Evolutionary conservation across 345 rosid genomes (phyloP).

Genomic region (Citrus unshiu): DNA sequence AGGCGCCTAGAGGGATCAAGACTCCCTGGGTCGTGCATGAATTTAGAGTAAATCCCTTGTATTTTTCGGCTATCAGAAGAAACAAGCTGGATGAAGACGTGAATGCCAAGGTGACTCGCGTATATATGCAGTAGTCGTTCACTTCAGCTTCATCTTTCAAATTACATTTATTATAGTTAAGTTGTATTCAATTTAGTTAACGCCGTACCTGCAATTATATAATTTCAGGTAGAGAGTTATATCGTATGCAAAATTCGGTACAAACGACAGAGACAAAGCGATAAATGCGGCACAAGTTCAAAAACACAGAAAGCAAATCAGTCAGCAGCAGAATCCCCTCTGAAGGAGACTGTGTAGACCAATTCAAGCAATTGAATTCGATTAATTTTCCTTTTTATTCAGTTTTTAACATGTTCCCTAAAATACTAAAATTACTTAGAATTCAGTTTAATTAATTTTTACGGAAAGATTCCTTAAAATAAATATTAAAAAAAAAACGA

Average conservation of each 20-base stretch:
- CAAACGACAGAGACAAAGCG: not conserved
- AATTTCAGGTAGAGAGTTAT: not conserved
- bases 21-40: not conserved
- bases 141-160: no score
- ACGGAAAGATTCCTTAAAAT: no score
- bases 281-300: not conserved
- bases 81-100: not conserved
- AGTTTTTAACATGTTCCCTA: no score
- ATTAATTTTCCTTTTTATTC: no score
- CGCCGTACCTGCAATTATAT: no score
- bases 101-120: not conserved
- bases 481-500: no score
- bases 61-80: not conserved
- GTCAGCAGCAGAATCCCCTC: not conserved
- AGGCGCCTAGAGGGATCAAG: not conserved
- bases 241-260: not conserved
- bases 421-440: no score
- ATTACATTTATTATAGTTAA: no score
- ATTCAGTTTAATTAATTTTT: no score
- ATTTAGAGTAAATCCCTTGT: not conserved
- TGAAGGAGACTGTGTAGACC: not conserved
- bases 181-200: no score
- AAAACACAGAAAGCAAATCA: not conserved
- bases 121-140: no score
- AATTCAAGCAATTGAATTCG: not conserved